Evolutionary conservation across 2,329 filamentous ascomycete species (phyloP), one percentile per base, ranked within the genome.

Genomic region (Cyphellophora attinorum): DNA sequence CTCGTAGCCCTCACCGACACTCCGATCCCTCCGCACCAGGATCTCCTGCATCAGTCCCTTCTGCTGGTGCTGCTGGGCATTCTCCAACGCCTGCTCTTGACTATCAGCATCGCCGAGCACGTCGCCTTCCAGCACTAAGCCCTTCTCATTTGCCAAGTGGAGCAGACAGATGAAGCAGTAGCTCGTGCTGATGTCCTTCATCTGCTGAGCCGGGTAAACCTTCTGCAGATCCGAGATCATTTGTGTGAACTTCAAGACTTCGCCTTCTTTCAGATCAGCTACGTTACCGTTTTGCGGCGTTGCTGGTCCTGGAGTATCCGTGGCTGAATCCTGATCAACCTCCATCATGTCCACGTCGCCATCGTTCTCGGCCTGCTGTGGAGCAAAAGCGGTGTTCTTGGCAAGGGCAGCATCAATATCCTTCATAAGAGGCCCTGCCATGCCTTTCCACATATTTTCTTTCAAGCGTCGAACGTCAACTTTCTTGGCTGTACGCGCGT

Each of bases 181-280:
- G 11, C 70, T 93, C 0, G 91, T 98, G 21, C 86, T 94, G 52
- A 98, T 96, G 59, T 98, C 91, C 41, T 81, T 78, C 76, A 98
- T 84, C 40, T 78, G 76, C 47, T 83, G 72, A 57, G 84, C 82
- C 8, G 86, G 80, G 53, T 98, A 98, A 5, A 94, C 85, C 4
- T 70, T 62, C 55, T 93, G 83, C 30, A 98, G 65, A 42, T 79
- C 79, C 55, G 93, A 93, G 77, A 98, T 93, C 40, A 98, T 79
- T 13, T 81, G 68, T 0, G 88, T 96, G 60, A 98, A 98, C 50
- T 81, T 86, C 46, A 95, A 70, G 3, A 68, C 57, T 42, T 63
- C 61, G 5, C 53, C 52, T 8, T 47, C 42, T n/a, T n/a, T n/a
- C n/a, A n/a, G n/a, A n/a, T n/a, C n/a, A n/a, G n/a, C n/a, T n/a